Base-by-base conservation (phyloP, 140 eudicot genomes). In the Stevia rebaudiana region DNA sequence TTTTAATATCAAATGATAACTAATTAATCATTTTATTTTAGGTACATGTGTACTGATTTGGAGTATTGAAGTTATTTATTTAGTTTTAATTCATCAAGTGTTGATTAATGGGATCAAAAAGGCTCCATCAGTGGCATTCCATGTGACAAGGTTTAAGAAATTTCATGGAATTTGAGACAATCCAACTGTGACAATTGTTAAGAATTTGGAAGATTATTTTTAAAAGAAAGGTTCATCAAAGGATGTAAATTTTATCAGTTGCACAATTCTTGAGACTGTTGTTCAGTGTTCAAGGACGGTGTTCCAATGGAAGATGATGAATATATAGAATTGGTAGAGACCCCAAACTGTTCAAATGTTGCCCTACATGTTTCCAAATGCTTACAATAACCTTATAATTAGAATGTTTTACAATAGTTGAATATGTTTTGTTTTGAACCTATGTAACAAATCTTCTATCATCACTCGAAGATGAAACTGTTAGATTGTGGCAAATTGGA, bases 101-200 rank as follows among this genome's bases (percentile, higher is more conserved):
- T 65, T 64, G 67, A 56, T 81, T 69, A 80, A 91, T 92, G 98
- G 98, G 96, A 19, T 92, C 98, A 51, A 96, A 92, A 92, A 96
- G 96, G 80, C 96, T 73, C 82, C 95, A 23, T 71, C 86, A 30
- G 95, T 92, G 58, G 83, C 95, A 5, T 73, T 92, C 72, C 96
- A 92, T 62, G 91, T 88, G 65, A 88, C 98, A 0, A 96, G 98
- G 41, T 92, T 92, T 68, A 92, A 92, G 83, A 92, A 88, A 68
- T 92, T 92, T 63, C 98, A 92, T 76, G 98, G 98, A 54, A 96
- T 92, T 61, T 82, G 96, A 44, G 98, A 85, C 59, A 92, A 92
- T 83, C 98, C 98, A 15, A 85, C 96, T 3, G 98, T 88, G 83
- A 85, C 79, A 16, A 92, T 92, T 59, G 95, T 85, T 46, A 68